phyloP scores from a whole-genome alignment of 2,329 filamentous ascomycete species.

The Furcasterigmium sp. region DNA sequence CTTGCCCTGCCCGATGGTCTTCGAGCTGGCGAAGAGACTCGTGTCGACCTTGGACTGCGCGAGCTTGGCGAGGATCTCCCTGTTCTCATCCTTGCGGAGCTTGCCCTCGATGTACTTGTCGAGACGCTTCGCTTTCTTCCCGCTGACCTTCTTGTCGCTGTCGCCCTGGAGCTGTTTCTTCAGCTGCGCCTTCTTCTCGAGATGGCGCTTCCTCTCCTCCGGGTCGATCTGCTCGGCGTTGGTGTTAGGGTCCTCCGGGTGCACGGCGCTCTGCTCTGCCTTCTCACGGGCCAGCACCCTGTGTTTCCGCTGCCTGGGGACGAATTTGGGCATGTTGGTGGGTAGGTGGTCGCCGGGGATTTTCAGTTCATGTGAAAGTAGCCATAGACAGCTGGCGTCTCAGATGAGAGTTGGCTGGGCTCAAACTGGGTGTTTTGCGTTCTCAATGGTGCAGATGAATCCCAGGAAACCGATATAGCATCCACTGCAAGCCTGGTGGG shows the following conservation, averaged over 20 bases:
- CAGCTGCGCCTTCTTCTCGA: conserved; percentile 50
- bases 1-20: conserved; percentile 65
- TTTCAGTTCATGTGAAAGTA: too few species aligned
- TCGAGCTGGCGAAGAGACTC: conserved; percentile 71
- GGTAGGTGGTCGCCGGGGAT: too few species aligned
- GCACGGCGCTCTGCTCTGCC: conserved; percentile 34
- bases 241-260: conserved; percentile 38
- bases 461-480: too few species aligned
- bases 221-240: conserved; percentile 51
- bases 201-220: conserved; percentile 38
- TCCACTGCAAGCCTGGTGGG: too few species aligned
- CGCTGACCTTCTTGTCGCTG: conserved; percentile 52
- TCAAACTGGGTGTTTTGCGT: too few species aligned
- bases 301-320: conserved; percentile 62
- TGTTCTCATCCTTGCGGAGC: conserved; percentile 88
- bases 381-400: too few species aligned
- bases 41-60: conserved; percentile 77
- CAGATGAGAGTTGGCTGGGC: too few species aligned
- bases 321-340: conserved; percentile 46
- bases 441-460: too few species aligned
- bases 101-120: conserved; percentile 81
- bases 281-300: conserved; percentile 62
- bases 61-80: conserved; percentile 77
- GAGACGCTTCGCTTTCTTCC: conserved; percentile 61
- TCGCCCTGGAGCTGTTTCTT: conserved; percentile 48